Evolutionary conservation across 2,329 filamentous ascomycete species (phyloP).

Genomic region (Cladosporium sp.): DNA sequence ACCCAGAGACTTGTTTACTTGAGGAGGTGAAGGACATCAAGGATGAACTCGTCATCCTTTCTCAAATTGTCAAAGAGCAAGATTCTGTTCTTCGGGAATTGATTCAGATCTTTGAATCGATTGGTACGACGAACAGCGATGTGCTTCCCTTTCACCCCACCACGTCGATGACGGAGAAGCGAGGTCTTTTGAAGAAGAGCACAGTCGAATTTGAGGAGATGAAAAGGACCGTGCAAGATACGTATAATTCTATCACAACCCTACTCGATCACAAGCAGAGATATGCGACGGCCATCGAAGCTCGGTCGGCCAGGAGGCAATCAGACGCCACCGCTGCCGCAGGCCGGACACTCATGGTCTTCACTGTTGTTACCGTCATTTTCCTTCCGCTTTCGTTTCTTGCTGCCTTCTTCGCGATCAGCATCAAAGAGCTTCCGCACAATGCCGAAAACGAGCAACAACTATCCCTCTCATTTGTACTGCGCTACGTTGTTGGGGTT

Average conservation of each 20-base stretch:
- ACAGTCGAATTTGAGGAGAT: slow-evolving; percentile 55
- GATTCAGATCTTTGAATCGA: no score
- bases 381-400: slow-evolving; percentile 55
- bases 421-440: slow-evolving; percentile 46
- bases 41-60: slow-evolving; percentile 62
- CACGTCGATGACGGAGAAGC: no score
- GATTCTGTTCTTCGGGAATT: slow-evolving; percentile 34
- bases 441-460: not conserved
- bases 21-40: slow-evolving; percentile 63
- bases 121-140: no score
- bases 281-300: slow-evolving; percentile 63
- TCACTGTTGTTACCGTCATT: slow-evolving; percentile 52
- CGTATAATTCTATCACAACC: slow-evolving; percentile 57
- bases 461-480: not conserved
- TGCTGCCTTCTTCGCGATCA: slow-evolving; percentile 52
- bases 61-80: slow-evolving; percentile 49
- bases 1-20: slow-evolving; percentile 56
- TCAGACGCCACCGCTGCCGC: slow-evolving; percentile 27
- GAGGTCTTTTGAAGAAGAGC: slow-evolving; percentile 19
- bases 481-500: slow-evolving; percentile 1
- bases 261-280: slow-evolving; percentile 65
- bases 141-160: no score
- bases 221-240: slow-evolving; percentile 57
- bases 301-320: slow-evolving; percentile 52
- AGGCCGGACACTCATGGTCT: slow-evolving; percentile 54